Evolutionary conservation across 495 filamentous ascomycete species (phyloP).

Genomic region (Staphylotrichum longicolle): DNA sequence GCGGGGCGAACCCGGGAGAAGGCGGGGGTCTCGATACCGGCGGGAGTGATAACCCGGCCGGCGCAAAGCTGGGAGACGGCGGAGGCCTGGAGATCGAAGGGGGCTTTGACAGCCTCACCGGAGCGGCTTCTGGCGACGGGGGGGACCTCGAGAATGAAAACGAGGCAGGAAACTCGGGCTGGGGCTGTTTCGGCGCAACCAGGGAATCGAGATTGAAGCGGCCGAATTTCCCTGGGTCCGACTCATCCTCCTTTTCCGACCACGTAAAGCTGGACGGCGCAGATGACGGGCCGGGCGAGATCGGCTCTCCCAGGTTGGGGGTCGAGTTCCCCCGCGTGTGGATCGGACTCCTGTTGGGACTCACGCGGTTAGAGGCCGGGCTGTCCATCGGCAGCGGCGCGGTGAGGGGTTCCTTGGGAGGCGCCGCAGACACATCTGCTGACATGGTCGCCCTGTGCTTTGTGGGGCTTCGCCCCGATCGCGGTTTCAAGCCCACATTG

Average conservation of each 20-base stretch:
- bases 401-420: constrained; percentile 49
- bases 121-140: constrained; percentile 23
- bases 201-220: constrained; percentile 41
- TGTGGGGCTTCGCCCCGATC: constrained; percentile 46
- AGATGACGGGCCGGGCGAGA: constrained; percentile 57
- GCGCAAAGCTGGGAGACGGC: constrained; percentile 31
- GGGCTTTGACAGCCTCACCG: constrained; percentile 15
- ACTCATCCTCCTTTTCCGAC: constrained; percentile 46
- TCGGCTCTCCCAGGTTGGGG: constrained; percentile 42
- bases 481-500: constrained; percentile 45
- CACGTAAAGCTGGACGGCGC: constrained; percentile 55
- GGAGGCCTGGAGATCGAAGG: constrained; percentile 30
- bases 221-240: constrained; percentile 36
- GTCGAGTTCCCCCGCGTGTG: constrained; percentile 44
- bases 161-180: constrained; percentile 26
- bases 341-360: constrained; percentile 33
- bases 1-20: constrained; percentile 28
- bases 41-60: constrained; percentile 15
- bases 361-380: constrained; percentile 21
- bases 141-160: constrained; percentile 32
- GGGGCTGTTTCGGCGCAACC: constrained; percentile 23
- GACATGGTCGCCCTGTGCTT: constrained; percentile 55
- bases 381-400: constrained; percentile 51
- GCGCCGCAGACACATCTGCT: constrained; percentile 46
- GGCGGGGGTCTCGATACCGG: constrained; percentile 27